Base-by-base conservation (phyloP, 2,329 filamentous ascomycete genomes). In the Phaeosphaeria sp. region DNA sequence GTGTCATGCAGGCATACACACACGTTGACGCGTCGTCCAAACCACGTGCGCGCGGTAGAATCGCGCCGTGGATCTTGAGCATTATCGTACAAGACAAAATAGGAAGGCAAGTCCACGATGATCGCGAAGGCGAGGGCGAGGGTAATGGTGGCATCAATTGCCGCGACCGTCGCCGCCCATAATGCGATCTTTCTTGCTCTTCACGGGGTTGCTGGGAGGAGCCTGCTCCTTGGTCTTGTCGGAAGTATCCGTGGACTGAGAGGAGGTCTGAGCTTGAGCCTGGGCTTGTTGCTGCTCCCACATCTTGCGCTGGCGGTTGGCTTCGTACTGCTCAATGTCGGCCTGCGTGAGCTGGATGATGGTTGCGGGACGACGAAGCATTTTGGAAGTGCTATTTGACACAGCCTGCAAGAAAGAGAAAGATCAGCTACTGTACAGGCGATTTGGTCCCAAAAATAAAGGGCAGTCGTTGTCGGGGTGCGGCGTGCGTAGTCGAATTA, bases 321-420 rank as follows among this genome's bases (percentile, higher is more conserved):
- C 87, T 71, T 92, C 89, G 78, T 90, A 91, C 53, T 84, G 81
- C 41, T 88, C 87, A 41, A 92, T 82, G 74, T 92, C 90, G 71
- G 90, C 87, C 48, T 86, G 81, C 2, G 89, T 91, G 63, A 92
- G 84, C 54, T 84, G 81, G 61, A 92, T 85, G 15, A 85, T 85
- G 47, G 90, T 92, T 11, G 89, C 84, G 17, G 86, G 84, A 46
- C 89, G 86, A 66, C 88, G 87, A 65, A 90, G 86, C 87, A 90
- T 89, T 7, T 36, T 77, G 59, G 39, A 33, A 21, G 46, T 48
- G n/a, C 25, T 36, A 20, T 43, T 25, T 10, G 44, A 49, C 17
- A 25, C 42, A 10, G 18, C 18, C 10, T 27, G 10, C 30, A 13
- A 36, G 6, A 15, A 36, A 13, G 20, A 7, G 41, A 43, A 3